Evolutionary conservation across 352 stramenopile species (phyloP), one percentile per base, ranked within the genome.

Genomic region (Phytopythium sindhum): DNA sequence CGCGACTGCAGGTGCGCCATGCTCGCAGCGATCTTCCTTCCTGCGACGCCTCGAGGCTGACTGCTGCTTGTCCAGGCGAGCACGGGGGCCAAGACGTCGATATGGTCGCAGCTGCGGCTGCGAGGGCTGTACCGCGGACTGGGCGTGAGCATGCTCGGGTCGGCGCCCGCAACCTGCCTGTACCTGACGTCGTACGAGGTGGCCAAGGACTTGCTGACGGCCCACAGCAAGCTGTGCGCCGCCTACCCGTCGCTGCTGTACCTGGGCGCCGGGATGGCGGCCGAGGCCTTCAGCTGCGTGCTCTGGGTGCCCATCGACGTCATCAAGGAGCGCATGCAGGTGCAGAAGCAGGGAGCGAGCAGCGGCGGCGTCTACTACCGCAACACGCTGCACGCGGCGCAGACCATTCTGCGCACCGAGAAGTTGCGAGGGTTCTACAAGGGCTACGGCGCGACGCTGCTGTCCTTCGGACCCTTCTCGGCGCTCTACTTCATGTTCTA

Each of bases 301-400:
- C 76, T 99, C 23, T 99, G 97, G 81, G 96, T 99, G n/a, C 97
- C 97, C n/a, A 96, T 99, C 33, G 97, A 99, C 69, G 97, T 99
- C 39, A 88, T 99, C 37, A 99, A 99, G 69, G 97, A 99, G 76
- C 87, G 97, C 61, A 90, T 99, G 81, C 97, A 99, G 86, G 92
- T 99, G 29, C 96, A 98, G 17, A 63, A 73, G n/a, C 26, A 63
- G 4, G 50, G 37, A 9, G 24, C 39, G 0, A 47, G 14, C 2
- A 45, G 48, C 23, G 70, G 77, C 29, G 73, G 74, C 52, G 57
- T 84, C 35, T 95, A 96, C 63, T 99, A 99, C 66, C 89, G 86
- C 63, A 94, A 91, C 41, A 98, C 88, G 44, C 70, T 80, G 42
- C 87, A 99, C 70, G 95, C 95, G 19, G 59, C 98, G 6, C 68